phyloP scores from a whole-genome alignment of 2,329 filamentous ascomycete genomes.

The Alternaria burnsii region DNA sequence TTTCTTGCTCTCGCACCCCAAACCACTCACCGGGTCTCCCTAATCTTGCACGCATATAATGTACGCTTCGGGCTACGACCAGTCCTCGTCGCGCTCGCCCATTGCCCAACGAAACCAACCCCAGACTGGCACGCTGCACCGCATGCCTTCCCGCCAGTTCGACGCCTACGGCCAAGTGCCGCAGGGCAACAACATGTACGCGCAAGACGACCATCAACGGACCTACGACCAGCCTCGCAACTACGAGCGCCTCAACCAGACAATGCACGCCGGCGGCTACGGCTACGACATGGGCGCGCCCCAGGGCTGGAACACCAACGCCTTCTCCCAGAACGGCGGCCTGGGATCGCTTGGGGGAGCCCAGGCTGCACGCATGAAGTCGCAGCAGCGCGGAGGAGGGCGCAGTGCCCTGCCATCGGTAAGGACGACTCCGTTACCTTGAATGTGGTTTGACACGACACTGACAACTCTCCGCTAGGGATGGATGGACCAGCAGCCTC shows the following conservation, averaged over 20 bases:
- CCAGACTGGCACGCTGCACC: conserved; percentile 66
- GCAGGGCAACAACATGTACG: conserved; percentile 70
- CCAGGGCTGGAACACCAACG: conserved; percentile 83
- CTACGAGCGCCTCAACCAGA: conserved; percentile 68
- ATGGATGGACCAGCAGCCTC: conserved; percentile 65
- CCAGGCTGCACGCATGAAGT: conserved; percentile 64
- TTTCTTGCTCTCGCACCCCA: conserved; percentile 29
- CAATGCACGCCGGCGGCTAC: conserved; percentile 67
- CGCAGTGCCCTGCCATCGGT: conserved; percentile 74
- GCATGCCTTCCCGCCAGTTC: conserved; percentile 79
- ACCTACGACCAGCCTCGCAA: conserved; percentile 60
- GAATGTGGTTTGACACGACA: not conserved
- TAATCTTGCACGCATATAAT: conserved; percentile 36
- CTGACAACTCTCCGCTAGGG: conserved; percentile 54
- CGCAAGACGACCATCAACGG: conserved; percentile 69
- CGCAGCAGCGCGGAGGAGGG: conserved; percentile 60
- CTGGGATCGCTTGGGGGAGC: conserved; percentile 67
- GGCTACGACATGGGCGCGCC: conserved; percentile 72
- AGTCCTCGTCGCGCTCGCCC: conserved; percentile 71
- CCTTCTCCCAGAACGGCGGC: conserved; percentile 71
- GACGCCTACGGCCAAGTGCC: conserved; percentile 75
- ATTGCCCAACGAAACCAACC: conserved; percentile 73
- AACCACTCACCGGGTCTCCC: conserved; percentile 18
- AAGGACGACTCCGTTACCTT: conserved; percentile 46
- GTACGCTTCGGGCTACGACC: conserved; percentile 49